Base-by-base conservation (phyloP, 805 yeast genomes). In the Candida fluviatilis region DNA sequence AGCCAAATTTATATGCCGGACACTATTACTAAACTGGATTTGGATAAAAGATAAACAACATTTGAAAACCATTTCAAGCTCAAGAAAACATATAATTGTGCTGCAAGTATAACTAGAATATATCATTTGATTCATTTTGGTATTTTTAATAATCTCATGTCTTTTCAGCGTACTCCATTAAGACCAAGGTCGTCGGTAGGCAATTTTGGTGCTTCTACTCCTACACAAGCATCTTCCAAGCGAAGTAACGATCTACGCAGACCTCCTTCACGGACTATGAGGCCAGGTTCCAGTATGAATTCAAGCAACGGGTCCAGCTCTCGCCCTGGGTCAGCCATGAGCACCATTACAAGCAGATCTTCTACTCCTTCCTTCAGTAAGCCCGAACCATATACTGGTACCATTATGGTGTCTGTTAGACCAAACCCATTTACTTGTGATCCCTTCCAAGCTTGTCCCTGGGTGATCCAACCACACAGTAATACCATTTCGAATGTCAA, bases 391-490 rank as follows among this genome's bases (percentile, higher is more conserved):
- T 84, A 82, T 51, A 71, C 78, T 3, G 95, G 95, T 1, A 71
- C 82, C 12, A 87, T 88, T 45, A 73, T 77, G 1, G 96, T 88
- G 1, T 75, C 89, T 0, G 75, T 88, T 10, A 66, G 96, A 43
- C 88, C 90, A 13, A 80, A 82, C 47, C 96, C 96, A 0, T 55
- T 66, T 35, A 52, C 60, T 18, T 56, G 52, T 25, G 61, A 60
- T 41, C 58, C 63, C 7, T 52, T 61, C 58, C 55, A 47, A 41
- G 32, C 60, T 7, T 33, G 62, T 15, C 64, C 53, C 43, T 84
- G 76, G 82, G 58, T 48, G 40, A 69, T 75, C 33, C 73, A 71
- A 41, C 57, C 69, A 5, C 11, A 23, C 12, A 31, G 51, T 2
- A 68, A 63, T 38, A 50, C 69, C 6, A 76, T 81, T 14, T 49